Base-by-base conservation (phyloP, 2,329 filamentous ascomycete genomes). In the Talaromyces sp. region DNA sequence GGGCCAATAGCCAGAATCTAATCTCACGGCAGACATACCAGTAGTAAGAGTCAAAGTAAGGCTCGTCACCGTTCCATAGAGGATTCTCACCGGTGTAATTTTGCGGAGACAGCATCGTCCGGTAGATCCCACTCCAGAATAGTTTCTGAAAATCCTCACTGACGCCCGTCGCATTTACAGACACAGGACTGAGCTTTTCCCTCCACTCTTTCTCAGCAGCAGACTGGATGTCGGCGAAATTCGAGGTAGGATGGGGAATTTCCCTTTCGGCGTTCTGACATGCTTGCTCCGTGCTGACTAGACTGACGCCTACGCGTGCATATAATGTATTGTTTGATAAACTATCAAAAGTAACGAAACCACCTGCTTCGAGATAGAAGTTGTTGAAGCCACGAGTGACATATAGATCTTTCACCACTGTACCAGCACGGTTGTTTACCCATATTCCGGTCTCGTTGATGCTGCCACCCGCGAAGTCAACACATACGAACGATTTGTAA, bases 21-120 rank as follows among this genome's bases (percentile, higher is more conserved):
- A n/a, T n/a, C n/a, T 36, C 13, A 51, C 17, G 2, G 22, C n/a
- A 39, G 31, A 64, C 70, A 61, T 64, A 81, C 78, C 86, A 89
- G 70, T 91, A 91, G 62, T 87, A 89, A 0, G 85, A 88, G 69
- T 89, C 87, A 67, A 86, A 89, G 63, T 89, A 89, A 0, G 86
- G 86, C 69, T 88, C 85, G 0, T 72, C 73, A 53, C 81, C 85
- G 1, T 78, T 66, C 85, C 86, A 89, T 0, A 84, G 68, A 2
- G 85, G 84, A 59, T 89, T 89, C 69, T 89, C 87, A 1, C 84
- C 85, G 0, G 87, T 89, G 61, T 88, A 88, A 63, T 89, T 86
- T 63, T 89, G 86, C 1, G 86, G 86, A 53, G 83, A 86, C 58
- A 89, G 81, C 83, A 89, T 85, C 2, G 83, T 83, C 17, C 86